A percentile compares a stretch with the other conserved stretches of the same genome.
Conservation (phyloP, 805 yeast species). For the Yarrowia sp. region DNA sequence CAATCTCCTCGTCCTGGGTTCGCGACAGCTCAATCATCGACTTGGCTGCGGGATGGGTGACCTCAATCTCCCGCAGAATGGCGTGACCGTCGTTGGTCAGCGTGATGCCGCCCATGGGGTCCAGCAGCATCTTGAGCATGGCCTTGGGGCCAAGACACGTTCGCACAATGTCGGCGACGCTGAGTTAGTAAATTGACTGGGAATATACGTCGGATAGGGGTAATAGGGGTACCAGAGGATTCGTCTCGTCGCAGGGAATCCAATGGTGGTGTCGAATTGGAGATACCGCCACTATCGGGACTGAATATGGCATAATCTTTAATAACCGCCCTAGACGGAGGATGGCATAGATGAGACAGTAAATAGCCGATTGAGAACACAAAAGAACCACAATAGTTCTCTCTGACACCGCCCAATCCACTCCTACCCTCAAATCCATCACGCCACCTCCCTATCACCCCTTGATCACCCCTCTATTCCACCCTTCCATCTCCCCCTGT, state of each 20-base stretch:
- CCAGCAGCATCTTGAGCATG: slow-evolving; percentile 96
- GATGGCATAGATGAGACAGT: no score
- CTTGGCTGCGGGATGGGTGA: slow-evolving; percentile 98
- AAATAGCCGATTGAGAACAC: not conserved
- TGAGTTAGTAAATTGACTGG: slow-evolving; percentile 28
- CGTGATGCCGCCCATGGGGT: slow-evolving; percentile 93
- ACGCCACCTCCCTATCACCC: not conserved
- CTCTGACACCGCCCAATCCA: not conserved
- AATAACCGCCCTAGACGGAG: no score
- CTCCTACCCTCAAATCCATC: not conserved
- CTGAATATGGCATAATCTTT: no score
- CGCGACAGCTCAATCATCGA: slow-evolving; percentile 96
- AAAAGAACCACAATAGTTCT: no score
- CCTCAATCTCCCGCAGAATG: slow-evolving; percentile 91
- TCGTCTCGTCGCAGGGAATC: not conserved
- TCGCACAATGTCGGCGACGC: slow-evolving; percentile 93
- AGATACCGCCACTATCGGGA: no score
- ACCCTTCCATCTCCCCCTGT: not conserved
- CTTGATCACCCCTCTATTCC: no score
- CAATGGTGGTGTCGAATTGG: not conserved
- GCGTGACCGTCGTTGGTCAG: slow-evolving; percentile 99
- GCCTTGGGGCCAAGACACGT: slow-evolving; percentile 99
- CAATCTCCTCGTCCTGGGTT: slow-evolving; percentile 98
- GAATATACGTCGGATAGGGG: not conserved
- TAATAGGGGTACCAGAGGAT: not conserved